Evolutionary conservation across 192 early-diverging fungal genomes (phyloP).

Genomic region (Funneliformis mosseae): DNA sequence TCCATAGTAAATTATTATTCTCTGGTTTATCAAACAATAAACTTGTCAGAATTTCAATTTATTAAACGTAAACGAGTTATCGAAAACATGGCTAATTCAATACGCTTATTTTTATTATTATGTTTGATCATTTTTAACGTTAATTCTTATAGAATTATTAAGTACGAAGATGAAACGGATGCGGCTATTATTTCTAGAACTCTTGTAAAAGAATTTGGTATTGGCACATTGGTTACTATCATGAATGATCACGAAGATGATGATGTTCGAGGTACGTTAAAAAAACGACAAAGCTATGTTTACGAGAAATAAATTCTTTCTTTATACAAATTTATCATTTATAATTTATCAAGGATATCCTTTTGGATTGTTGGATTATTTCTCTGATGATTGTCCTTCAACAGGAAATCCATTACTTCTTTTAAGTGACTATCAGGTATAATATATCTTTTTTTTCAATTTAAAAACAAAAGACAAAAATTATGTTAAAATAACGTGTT

Average conservation of each 20-base stretch:
- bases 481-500: background rate
- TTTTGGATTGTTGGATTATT: conserved; percentile 56
- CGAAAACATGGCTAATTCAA: background rate
- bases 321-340: background rate
- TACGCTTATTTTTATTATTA: background rate
- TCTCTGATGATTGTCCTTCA: conserved; percentile 46
- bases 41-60: too few species aligned
- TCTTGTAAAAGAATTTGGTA: conserved; percentile 40
- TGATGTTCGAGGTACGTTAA: conserved; percentile 36
- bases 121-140: background rate
- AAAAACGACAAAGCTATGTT: background rate
- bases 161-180: conserved; percentile 13
- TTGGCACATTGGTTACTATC: conserved; percentile 44
- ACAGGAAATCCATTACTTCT: conserved; percentile 48
- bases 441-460: background rate
- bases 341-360: conserved; percentile 43
- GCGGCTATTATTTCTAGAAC: conserved; percentile 39
- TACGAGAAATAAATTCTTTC: background rate
- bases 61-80: background rate
- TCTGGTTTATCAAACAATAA: too few species aligned
- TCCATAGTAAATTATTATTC: too few species aligned
- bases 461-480: background rate
- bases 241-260: conserved; percentile 35
- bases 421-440: conserved; percentile 47
- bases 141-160: background rate